Conservation (phyloP, 2,329 filamentous ascomycete genomes). For the Coleophoma eucalyptorum region DNA sequence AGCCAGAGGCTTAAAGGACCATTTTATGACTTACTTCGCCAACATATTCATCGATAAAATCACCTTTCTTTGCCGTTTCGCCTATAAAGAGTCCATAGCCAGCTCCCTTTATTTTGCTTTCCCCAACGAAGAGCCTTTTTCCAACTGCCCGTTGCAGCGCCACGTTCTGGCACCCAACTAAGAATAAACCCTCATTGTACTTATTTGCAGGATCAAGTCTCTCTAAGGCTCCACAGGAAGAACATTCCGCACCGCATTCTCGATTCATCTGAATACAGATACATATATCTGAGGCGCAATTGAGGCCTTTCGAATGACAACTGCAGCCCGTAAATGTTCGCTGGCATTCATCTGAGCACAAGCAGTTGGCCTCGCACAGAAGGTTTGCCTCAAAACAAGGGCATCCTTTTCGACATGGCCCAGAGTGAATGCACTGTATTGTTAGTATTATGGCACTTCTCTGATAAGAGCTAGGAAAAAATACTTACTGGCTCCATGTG, state of each 20-base stretch:
- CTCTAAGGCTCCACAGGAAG: slow-evolving; percentile 63
- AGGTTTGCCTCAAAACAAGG: slow-evolving; percentile 57
- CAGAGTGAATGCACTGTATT: slow-evolving; percentile 63
- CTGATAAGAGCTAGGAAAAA: slow-evolving; percentile 53
- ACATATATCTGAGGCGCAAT: slow-evolving; percentile 57
- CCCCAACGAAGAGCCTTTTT: slow-evolving; percentile 64
- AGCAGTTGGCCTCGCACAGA: slow-evolving; percentile 71
- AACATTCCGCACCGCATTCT: slow-evolving; percentile 78
- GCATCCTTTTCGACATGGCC: slow-evolving; percentile 60
- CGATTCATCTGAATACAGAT: slow-evolving; percentile 69
- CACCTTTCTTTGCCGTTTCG: slow-evolving; percentile 39
- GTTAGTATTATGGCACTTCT: slow-evolving; percentile 39
- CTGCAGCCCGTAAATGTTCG: slow-evolving; percentile 64
- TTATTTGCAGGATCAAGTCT: slow-evolving; percentile 67
- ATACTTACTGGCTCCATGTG: slow-evolving; percentile 42
- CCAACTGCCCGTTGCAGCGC: slow-evolving; percentile 63
- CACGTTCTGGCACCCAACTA: slow-evolving; percentile 67
- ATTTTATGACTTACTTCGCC: slow-evolving; percentile 53
- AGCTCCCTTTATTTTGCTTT: slow-evolving; percentile 62
- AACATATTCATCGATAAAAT: slow-evolving; percentile 79
- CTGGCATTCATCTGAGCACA: slow-evolving; percentile 56
- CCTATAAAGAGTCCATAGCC: slow-evolving; percentile 73
- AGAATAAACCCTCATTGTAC: slow-evolving; percentile 51
- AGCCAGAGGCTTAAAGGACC: no score
- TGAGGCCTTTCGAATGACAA: slow-evolving; percentile 58